Base-by-base conservation (phyloP, 116 monocot species). In the Iris pallida region DNA sequence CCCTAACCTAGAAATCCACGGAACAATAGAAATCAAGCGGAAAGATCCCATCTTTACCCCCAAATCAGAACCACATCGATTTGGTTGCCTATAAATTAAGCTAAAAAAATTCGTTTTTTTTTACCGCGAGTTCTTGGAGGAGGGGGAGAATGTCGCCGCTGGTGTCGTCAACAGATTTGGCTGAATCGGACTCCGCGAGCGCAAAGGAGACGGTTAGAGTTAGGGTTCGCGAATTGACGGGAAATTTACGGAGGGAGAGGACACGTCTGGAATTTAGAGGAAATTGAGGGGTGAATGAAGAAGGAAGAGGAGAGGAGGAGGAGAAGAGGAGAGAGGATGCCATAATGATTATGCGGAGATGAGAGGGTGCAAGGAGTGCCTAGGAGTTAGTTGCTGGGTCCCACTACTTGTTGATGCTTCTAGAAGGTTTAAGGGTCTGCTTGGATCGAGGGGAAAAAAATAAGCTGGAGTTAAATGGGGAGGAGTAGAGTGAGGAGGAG, bases 111-210 rank as follows among this genome's bases (percentile, higher is more conserved):
- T 30, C 30, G 30, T 10, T 2, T 19, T 10, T 2, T 19, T 68
- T 78, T 72, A 95, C 94, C 43, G 88, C 79, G 66, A 95, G 80
- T 42, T 95, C 95, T 72, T 81, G 76, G 53, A 95, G 88, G 62
- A 91, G 83, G 16, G 84, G 78, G 42, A 77, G 81, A 47, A 86
- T 68, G 53, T 59, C 47, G 13, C 48, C 63, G n/a, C 75, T 72
- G 46, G 56, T 42, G 16, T 47, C 65, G 16, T 75, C 72, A 7
- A 83, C 55, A 9, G 92, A 62, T 61, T 81, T 77, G 53, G 81
- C 43, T 42, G 83, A 86, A 43, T 78, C 83, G 77, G 92, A 78
- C 43, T 87, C 87, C 2, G 78, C 63, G 68, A 93, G 65, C 15
- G 90, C 83, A 61, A 69, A 82, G 42, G 72, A 63, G 55, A 82